A percentile compares a stretch with the other conserved stretches of the same genome.
Conservation (phyloP, 2,329 filamentous ascomycete genomes). For the Stagonosporopsis chrysanthemi region DNA sequence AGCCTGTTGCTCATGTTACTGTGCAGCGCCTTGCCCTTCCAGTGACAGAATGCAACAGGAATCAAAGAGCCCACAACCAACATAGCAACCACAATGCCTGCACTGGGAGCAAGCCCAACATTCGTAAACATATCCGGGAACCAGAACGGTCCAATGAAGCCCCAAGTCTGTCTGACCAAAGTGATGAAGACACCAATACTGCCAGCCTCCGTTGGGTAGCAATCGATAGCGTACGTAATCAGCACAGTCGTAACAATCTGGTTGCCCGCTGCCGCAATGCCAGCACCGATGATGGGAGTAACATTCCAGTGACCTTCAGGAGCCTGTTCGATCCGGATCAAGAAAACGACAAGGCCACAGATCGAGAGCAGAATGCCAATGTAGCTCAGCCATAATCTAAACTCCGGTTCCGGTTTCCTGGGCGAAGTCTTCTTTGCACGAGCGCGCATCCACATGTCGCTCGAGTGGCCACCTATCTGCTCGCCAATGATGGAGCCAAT, state of each 20-base stretch:
- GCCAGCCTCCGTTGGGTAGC: slow-evolving; percentile 60
- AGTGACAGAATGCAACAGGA: slow-evolving; percentile 37
- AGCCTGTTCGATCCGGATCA: slow-evolving; percentile 59
- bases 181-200: slow-evolving; percentile 67
- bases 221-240: slow-evolving; percentile 68
- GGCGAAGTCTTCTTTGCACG: slow-evolving; percentile 46
- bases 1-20: slow-evolving; percentile 25
- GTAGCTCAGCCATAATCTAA: slow-evolving; percentile 66
- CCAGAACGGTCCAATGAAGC: slow-evolving; percentile 53
- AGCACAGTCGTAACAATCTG: slow-evolving; percentile 68
- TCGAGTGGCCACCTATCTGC: slow-evolving; percentile 62
- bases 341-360: slow-evolving; percentile 62
- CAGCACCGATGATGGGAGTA: slow-evolving; percentile 63
- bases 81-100: slow-evolving; percentile 48
- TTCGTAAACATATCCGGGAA: slow-evolving; percentile 51
- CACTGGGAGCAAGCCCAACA: slow-evolving; percentile 48
- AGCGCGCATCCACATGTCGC: slow-evolving; percentile 62
- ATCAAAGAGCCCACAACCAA: slow-evolving; percentile 36
- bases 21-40: slow-evolving; percentile 31
- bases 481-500: slow-evolving; percentile 66
- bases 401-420: slow-evolving; percentile 60
- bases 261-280: slow-evolving; percentile 61
- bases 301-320: slow-evolving; percentile 60
- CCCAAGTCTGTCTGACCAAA: slow-evolving; percentile 60
- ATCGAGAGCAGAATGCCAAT: slow-evolving; percentile 60